Percentiles rank a stretch among this genome's conserved stretches.
These are phyloP conservation scores for Phytophthora crassamura DNA, from an alignment of 352 stramenopile genomes.

Conservation along the genomic window DNA sequence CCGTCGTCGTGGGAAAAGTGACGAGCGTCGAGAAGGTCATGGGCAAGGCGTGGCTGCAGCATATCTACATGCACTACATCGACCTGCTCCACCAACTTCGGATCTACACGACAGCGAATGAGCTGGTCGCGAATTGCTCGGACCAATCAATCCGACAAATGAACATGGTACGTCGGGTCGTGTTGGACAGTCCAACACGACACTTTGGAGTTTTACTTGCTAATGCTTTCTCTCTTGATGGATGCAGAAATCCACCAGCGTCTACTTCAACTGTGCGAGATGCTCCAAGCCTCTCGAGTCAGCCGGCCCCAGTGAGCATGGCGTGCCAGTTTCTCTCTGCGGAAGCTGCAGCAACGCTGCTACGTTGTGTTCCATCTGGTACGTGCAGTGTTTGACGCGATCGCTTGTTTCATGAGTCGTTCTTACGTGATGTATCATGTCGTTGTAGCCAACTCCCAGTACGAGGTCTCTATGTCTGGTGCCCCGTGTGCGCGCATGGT, in stretches of 20 bases:
- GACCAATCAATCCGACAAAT: constrained; percentile 91
- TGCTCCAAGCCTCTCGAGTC: constrained; percentile 80
- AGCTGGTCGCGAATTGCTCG: constrained; percentile 84
- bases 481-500: constrained; percentile 90
- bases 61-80: constrained; percentile 93
- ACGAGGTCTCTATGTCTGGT: constrained; percentile 91
- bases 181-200: not conserved
- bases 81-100: constrained; percentile 87
- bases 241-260: constrained; percentile 83
- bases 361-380: constrained; percentile 90
- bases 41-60: constrained; percentile 87
- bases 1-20: constrained; percentile 76
- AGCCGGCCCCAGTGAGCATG: constrained; percentile 36
- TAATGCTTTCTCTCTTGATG: constrained; percentile 19
- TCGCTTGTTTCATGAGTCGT: not conserved
- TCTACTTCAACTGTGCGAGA: constrained; percentile 86
- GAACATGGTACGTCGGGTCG: constrained; percentile 75
- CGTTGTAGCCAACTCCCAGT: constrained; percentile 80
- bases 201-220: not conserved
- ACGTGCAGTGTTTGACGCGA: constrained; percentile 12
- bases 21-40: constrained; percentile 83
- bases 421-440: constrained; percentile 13
- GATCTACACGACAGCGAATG: constrained; percentile 89
- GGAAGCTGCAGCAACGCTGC: constrained; percentile 77
- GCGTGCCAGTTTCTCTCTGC: constrained; percentile 54